phyloP scores from a whole-genome alignment of 768 basidiomycete species.

The Trametopsis cervina region DNA sequence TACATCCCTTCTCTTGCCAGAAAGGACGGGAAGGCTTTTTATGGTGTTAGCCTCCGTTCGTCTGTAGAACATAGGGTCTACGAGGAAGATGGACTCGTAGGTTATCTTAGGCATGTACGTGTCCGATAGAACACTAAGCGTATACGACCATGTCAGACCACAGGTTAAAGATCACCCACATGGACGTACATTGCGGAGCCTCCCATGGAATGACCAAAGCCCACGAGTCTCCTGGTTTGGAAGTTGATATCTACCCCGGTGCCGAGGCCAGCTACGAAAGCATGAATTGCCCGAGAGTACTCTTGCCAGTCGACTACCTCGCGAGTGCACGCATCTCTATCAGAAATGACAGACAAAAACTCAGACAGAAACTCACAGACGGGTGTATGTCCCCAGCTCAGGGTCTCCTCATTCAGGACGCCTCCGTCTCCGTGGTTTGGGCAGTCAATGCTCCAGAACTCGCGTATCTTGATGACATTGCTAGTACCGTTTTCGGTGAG shows the following conservation, averaged over 20 bases:
- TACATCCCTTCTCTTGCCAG: constrained; percentile 37
- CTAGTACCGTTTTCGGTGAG: constrained; percentile 11
- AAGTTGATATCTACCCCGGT: constrained; percentile 45
- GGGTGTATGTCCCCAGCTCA: constrained; percentile 34
- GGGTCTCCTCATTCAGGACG: constrained; percentile 35
- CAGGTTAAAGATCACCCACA: background rate
- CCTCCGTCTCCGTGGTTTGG: constrained; percentile 52
- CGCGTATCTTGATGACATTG: constrained; percentile 31
- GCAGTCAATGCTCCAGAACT: constrained; percentile 45
- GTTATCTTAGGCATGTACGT: constrained; percentile 34
- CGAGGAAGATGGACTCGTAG: constrained; percentile 34
- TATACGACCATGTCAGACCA: background rate
- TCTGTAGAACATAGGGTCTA: constrained; percentile 37
- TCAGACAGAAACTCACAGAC: constrained; percentile 31
- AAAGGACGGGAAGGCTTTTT: constrained; percentile 21
- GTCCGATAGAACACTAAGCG: constrained; percentile 33
- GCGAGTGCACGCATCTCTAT: background rate
- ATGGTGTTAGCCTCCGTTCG: background rate
- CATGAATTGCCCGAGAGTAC: constrained; percentile 39
- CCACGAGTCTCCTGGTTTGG: constrained; percentile 37
- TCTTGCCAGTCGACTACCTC: constrained; percentile 36
- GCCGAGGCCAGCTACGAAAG: constrained; percentile 41
- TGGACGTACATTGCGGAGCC: constrained; percentile 35
- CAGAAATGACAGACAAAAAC: background rate
- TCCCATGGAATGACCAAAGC: constrained; percentile 53